A percentile compares a stretch with the other conserved stretches of the same genome.
Evolutionary conservation across 352 stramenopile genomes (phyloP).

Genomic region (Phytophthora nicotianae): DNA sequence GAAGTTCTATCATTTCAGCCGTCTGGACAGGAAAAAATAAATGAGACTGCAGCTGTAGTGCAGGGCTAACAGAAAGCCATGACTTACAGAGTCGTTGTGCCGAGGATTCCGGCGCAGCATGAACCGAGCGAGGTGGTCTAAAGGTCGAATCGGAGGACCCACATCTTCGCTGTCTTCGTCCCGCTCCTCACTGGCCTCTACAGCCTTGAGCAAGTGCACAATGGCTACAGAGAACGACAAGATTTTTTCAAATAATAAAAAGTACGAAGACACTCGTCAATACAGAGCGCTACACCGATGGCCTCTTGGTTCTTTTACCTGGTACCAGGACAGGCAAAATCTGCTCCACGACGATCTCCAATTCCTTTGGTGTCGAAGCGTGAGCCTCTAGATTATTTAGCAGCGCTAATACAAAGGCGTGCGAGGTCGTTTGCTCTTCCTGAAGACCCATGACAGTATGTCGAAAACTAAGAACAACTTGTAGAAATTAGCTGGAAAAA

Average conservation of each 20-base stretch:
- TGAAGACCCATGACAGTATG: slow-evolving; percentile 27
- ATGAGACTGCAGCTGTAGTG: neutral
- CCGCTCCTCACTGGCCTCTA: slow-evolving; percentile 45
- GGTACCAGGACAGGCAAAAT: slow-evolving; percentile 61
- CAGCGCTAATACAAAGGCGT: slow-evolving; percentile 48
- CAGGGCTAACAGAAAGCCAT: neutral
- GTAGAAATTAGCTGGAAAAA: neutral
- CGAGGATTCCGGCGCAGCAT: slow-evolving; percentile 71
- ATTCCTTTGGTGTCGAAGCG: slow-evolving; percentile 35
- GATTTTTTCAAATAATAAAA: too few relatives aligned
- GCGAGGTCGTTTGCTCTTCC: slow-evolving; percentile 42
- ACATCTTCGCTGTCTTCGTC: slow-evolving; percentile 46
- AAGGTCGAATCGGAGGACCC: slow-evolving; percentile 47
- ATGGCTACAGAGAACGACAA: slow-evolving; percentile 34
- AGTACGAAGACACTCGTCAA: too few relatives aligned
- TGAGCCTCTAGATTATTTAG: slow-evolving; percentile 40
- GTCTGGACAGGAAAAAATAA: slow-evolving; percentile 28
- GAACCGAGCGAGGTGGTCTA: slow-evolving; percentile 73
- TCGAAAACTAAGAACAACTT: neutral
- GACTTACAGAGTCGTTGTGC: slow-evolving; percentile 52
- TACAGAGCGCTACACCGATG: neutral
- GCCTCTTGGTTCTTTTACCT: slow-evolving; percentile 36
- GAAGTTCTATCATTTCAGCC: slow-evolving; percentile 37
- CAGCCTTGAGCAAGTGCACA: slow-evolving; percentile 58
- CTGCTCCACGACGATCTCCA: slow-evolving; percentile 61